A percentile compares a stretch with the other conserved stretches of the same genome.
phyloP scores from a whole-genome alignment of 2,329 filamentous ascomycete genomes.

The Diaporthe caulivora region DNA sequence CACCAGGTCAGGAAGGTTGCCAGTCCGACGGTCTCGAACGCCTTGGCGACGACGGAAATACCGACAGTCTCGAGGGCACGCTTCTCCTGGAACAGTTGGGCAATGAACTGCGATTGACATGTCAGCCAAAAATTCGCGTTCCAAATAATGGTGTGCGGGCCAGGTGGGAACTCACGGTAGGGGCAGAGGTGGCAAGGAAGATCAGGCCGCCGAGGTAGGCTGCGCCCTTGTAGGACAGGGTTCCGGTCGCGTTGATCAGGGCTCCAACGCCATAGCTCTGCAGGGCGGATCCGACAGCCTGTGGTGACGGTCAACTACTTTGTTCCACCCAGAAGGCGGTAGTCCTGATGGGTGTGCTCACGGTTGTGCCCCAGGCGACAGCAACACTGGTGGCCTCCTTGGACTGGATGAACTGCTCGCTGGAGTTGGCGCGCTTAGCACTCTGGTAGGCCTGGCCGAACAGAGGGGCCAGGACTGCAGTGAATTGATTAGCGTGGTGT shows the following conservation, averaged over 20 bases:
- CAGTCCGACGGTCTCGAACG: constrained; percentile 93
- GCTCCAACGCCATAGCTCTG: constrained; percentile 92
- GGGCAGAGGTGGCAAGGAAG: constrained; percentile 91
- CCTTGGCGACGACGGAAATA: constrained; percentile 84
- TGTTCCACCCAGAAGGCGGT: too few relatives aligned
- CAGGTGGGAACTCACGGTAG: constrained; percentile 73
- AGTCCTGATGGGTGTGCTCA: background rate
- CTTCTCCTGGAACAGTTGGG: constrained; percentile 91
- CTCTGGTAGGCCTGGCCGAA: constrained; percentile 96
- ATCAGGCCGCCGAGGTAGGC: constrained; percentile 92
- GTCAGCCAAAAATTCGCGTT: constrained; percentile 23
- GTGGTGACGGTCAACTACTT: background rate
- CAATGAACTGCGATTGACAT: constrained; percentile 74
- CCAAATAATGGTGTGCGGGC: too few relatives aligned
- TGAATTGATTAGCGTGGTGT: background rate
- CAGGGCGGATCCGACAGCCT: constrained; percentile 80
- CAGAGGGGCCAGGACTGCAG: constrained; percentile 79
- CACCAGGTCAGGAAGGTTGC: constrained; percentile 96
- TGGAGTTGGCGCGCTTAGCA: constrained; percentile 90
- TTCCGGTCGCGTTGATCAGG: constrained; percentile 93
- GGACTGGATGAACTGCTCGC: constrained; percentile 95
- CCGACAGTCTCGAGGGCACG: constrained; percentile 90
- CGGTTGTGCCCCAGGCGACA: constrained; percentile 78
- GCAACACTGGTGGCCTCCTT: constrained; percentile 92
- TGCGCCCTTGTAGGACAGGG: constrained; percentile 95